phyloP scores from a whole-genome alignment of 225 moss, liverwort and hornwort genomes.

The Physcomitrellopsis africana region DNA sequence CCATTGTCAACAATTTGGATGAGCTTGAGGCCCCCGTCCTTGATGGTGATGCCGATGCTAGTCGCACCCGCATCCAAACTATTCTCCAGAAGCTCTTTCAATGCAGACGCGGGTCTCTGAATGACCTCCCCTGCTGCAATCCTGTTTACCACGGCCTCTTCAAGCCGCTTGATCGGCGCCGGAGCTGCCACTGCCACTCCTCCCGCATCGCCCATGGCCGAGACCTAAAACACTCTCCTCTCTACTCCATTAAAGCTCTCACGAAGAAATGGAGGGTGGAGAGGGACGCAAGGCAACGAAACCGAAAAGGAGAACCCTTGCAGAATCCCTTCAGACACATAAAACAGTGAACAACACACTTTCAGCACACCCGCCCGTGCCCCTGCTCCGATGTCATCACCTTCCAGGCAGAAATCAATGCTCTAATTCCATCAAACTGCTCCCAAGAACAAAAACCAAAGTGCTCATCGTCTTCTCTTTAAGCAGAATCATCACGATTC shows the following conservation, averaged over 20 bases:
- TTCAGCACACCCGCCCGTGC: neutral
- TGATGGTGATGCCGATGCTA: slow-evolving; percentile 73
- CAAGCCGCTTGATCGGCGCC: slow-evolving; percentile 76
- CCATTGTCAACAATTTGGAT: slow-evolving; percentile 96
- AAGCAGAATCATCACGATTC: neutral
- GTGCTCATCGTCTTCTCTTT: neutral
- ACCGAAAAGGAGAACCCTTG: neutral
- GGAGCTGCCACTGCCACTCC: slow-evolving; percentile 35
- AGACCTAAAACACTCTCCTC: slow-evolving; percentile 9
- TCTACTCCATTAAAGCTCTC: slow-evolving; percentile 14
- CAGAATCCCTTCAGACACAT: neutral
- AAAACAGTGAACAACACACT: neutral
- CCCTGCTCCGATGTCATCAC: neutral
- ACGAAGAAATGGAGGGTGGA: neutral
- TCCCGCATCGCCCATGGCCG: slow-evolving; percentile 39
- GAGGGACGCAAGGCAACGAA: no score
- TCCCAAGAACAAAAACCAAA: no score
- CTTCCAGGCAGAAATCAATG: neutral
- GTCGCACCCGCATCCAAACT: slow-evolving; percentile 92
- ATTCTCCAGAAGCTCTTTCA: slow-evolving; percentile 97
- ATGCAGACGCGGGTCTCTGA: slow-evolving; percentile 89
- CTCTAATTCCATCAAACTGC: neutral
- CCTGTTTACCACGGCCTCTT: slow-evolving; percentile 84
- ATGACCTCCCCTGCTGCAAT: slow-evolving; percentile 98
- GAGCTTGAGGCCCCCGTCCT: slow-evolving; percentile 97